Conservation (phyloP, 176 grass and related monocot genomes). For the Triticum urartu region DNA sequence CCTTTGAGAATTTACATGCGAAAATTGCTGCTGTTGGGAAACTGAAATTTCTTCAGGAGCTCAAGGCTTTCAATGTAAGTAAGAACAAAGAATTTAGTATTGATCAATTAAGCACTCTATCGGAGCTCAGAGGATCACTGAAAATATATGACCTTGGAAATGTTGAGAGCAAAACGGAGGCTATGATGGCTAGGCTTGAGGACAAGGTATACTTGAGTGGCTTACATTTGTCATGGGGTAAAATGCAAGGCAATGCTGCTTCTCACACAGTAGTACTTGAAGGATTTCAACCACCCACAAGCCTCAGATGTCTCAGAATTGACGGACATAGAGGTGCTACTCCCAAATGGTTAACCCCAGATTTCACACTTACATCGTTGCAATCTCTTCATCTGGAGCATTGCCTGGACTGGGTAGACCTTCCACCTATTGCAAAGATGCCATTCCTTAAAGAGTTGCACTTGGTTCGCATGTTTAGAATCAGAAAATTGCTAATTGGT, state of each 20-base stretch:
- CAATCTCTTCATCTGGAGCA: background rate
- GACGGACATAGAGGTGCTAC: background rate
- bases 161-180: background rate
- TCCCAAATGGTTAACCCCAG: background rate
- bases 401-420: background rate
- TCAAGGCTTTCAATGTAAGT: background rate
- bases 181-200: background rate
- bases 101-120: background rate
- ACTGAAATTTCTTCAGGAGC: slow-evolving; percentile 33
- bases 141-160: slow-evolving; percentile 19
- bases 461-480: background rate
- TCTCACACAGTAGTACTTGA: slow-evolving; percentile 20
- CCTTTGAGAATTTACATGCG: background rate
- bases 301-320: background rate
- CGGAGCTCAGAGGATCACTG: slow-evolving; percentile 15
- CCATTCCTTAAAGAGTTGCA: slow-evolving; percentile 17
- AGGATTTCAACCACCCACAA: background rate
- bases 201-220: background rate
- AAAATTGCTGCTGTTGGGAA: slow-evolving; percentile 18
- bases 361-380: background rate
- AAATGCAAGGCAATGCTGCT: background rate
- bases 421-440: slow-evolving; percentile 31
- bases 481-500: slow-evolving; percentile 2
- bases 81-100: slow-evolving; percentile 13
- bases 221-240: slow-evolving; percentile 17